Conservation (phyloP, 805 yeast species). For the Priceomyces melissophilus region DNA sequence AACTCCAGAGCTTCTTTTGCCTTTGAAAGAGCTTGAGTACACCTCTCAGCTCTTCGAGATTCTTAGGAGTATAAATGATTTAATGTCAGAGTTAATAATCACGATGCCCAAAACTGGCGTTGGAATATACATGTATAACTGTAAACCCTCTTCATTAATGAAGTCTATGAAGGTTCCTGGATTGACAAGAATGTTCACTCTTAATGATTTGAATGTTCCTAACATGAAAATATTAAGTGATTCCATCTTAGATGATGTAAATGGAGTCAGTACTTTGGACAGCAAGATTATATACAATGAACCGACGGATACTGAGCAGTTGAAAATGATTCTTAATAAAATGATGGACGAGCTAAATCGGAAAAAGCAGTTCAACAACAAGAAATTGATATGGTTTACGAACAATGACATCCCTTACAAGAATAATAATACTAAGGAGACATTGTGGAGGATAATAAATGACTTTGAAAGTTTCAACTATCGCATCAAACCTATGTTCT, state of each 20-base stretch:
- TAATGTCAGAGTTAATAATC: constrained; percentile 64
- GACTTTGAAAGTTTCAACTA: constrained; percentile 58
- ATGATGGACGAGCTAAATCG: constrained; percentile 54
- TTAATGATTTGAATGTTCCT: constrained; percentile 52
- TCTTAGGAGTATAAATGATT: constrained; percentile 53
- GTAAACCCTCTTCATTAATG: constrained; percentile 30
- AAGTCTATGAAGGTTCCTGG: constrained; percentile 33
- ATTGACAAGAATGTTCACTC: constrained; percentile 46
- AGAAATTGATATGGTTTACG: constrained; percentile 68
- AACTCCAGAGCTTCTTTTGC: constrained; percentile 42
- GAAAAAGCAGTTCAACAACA: constrained; percentile 47
- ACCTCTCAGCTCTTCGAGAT: constrained; percentile 49
- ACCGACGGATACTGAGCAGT: constrained; percentile 11
- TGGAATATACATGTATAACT: constrained; percentile 66
- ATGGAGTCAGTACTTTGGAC: constrained; percentile 5
- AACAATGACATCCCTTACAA: constrained; percentile 68
- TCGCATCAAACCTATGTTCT: constrained; percentile 60
- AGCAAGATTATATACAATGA: constrained; percentile 1
- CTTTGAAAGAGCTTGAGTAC: constrained; percentile 33
- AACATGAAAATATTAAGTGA: constrained; percentile 57
- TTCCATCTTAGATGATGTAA: constrained; percentile 42
- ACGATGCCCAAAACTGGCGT: constrained; percentile 66
- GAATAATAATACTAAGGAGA: constrained; percentile 39
- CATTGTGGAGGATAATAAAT: constrained; percentile 53
- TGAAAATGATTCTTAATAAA: constrained; percentile 43